A percentile compares a stretch with the other conserved stretches of the same genome.
phyloP scores from a whole-genome alignment of 1,139 yeast species.

The Saccharomyces hybrid region DNA sequence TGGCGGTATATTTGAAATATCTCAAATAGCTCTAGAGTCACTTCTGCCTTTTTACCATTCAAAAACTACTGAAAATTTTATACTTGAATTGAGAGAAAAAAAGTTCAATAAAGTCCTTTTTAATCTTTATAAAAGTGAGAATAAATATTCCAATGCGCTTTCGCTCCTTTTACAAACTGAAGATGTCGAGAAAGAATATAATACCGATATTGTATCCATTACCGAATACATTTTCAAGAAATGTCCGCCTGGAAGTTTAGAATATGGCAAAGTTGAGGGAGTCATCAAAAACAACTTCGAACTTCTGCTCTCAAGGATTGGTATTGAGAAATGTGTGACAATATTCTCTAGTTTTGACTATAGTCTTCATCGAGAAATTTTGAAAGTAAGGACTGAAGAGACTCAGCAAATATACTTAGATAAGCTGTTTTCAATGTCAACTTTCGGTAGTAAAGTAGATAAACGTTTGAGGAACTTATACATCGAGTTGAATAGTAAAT shows the following conservation, averaged over 20 bases:
- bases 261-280: slow-evolving; percentile 2
- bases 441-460: background rate
- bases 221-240: background rate
- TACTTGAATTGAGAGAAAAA: slow-evolving; percentile 45
- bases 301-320: slow-evolving; percentile 5
- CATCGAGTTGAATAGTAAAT: slow-evolving; percentile 15
- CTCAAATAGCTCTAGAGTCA: slow-evolving; percentile 66
- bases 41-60: slow-evolving; percentile 59
- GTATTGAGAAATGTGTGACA: slow-evolving; percentile 8
- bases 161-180: background rate
- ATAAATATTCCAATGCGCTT: slow-evolving; percentile 42
- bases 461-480: slow-evolving; percentile 12
- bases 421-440: slow-evolving; percentile 8
- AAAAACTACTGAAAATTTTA: slow-evolving; percentile 37
- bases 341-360: slow-evolving; percentile 15
- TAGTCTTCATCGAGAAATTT: slow-evolving; percentile 15
- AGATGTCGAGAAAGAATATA: background rate
- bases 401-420: slow-evolving; percentile 17
- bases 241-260: slow-evolving; percentile 1
- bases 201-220: background rate
- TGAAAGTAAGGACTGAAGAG: slow-evolving; percentile 4
- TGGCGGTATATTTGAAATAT: slow-evolving; percentile 38
- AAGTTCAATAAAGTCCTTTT: slow-evolving; percentile 53
- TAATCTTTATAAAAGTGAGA: slow-evolving; percentile 47
- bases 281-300: slow-evolving; percentile 11